These are phyloP conservation scores for Groenewaldozyma auringiensis DNA, from an alignment of 1,139 yeast genomes.

Conservation along the genomic window DNA sequence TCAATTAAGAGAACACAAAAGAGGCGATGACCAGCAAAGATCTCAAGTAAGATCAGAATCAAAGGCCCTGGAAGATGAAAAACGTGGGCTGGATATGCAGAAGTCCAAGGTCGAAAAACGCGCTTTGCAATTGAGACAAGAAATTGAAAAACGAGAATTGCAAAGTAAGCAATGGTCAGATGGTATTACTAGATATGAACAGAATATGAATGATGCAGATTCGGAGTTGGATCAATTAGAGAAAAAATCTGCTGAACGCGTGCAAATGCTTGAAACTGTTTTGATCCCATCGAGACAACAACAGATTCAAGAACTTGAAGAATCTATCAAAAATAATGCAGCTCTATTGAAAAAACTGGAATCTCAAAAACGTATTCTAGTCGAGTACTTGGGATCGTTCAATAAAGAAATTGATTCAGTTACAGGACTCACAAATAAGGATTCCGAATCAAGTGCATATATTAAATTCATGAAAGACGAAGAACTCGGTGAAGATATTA, in stretches of 20 bases:
- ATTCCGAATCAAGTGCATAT: slow-evolving; percentile 16
- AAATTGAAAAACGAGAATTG: slow-evolving; percentile 17
- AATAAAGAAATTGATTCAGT: slow-evolving; percentile 20
- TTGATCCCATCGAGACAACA: slow-evolving; percentile 15
- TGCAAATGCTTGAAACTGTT: slow-evolving; percentile 11
- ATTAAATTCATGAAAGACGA: slow-evolving; percentile 6
- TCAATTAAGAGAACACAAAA: slow-evolving; percentile 38
- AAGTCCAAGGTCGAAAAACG: slow-evolving; percentile 27
- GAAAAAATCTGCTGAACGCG: slow-evolving; percentile 11
- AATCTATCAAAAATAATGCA: slow-evolving; percentile 31
- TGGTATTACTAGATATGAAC: slow-evolving; percentile 17
- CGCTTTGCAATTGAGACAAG: slow-evolving; percentile 20
- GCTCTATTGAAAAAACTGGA: slow-evolving; percentile 17
- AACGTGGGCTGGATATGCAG: slow-evolving; percentile 33
- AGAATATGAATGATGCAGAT: slow-evolving; percentile 15
- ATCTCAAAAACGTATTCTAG: slow-evolving; percentile 15
- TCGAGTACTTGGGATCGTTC: slow-evolving; percentile 16
- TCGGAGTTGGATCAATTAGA: slow-evolving; percentile 12
- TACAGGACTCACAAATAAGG: slow-evolving; percentile 21
- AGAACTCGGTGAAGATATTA: slow-evolving; percentile 18
- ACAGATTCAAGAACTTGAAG: slow-evolving; percentile 34
- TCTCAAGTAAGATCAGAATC: slow-evolving; percentile 42
- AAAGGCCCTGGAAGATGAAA: slow-evolving; percentile 40
- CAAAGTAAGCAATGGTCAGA: slow-evolving; percentile 17
- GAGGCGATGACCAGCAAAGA: slow-evolving; percentile 43